phyloP scores from a whole-genome alignment of 2,329 filamentous ascomycete genomes.

The Cladosporium sp. region DNA sequence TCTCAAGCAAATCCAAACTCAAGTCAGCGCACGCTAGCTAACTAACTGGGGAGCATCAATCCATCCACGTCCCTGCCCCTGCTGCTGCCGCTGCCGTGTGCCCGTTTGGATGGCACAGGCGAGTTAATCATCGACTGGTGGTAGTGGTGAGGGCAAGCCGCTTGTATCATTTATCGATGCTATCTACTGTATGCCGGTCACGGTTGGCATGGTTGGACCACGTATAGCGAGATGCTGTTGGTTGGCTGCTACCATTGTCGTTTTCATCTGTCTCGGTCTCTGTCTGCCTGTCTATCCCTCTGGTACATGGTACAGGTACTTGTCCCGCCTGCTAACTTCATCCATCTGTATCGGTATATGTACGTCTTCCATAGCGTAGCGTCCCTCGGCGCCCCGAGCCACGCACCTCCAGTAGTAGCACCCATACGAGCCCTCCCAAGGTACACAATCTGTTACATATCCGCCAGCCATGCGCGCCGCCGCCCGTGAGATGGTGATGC shows the following conservation, averaged over 20 bases:
- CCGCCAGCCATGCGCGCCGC: neutral
- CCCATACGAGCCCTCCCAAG: neutral
- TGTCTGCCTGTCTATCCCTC: neutral
- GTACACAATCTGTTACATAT: neutral
- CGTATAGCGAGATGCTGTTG: neutral
- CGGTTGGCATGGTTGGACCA: neutral
- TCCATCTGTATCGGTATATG: neutral
- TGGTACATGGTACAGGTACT: neutral
- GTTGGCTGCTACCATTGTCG: neutral
- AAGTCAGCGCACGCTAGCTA: conserved; percentile 10
- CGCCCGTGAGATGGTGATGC: neutral
- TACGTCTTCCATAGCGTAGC: neutral
- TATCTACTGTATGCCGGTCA: neutral
- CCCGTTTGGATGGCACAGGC: neutral
- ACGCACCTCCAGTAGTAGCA: neutral
- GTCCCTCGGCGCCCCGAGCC: neutral
- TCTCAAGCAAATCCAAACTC: conserved; percentile 8
- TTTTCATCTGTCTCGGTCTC: neutral
- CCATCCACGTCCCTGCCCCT: conserved; percentile 14
- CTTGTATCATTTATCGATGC: no score
- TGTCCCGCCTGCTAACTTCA: neutral
- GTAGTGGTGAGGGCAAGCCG: no score
- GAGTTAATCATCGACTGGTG: neutral
- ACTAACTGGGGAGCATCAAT: neutral
- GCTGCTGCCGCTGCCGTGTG: conserved; percentile 14